phyloP scores from a whole-genome alignment of 805 yeast genomes.

The Starmerella potacharoeniae region DNA sequence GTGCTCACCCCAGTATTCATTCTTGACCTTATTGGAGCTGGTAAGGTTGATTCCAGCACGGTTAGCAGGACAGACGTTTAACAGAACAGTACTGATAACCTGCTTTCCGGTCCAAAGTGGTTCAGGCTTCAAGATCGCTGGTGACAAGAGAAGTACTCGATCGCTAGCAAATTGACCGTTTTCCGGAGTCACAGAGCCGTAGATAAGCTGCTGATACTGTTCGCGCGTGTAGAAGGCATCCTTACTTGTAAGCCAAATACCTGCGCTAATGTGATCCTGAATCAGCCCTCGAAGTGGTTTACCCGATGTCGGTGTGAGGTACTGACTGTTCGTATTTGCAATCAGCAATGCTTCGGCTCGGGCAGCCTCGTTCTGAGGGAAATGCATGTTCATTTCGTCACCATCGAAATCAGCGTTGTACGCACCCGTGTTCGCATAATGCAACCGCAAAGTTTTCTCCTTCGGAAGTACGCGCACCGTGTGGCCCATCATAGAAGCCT shows the following conservation, averaged over 20 bases:
- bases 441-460: constrained; percentile 90
- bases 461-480: constrained; percentile 93
- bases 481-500: constrained; percentile 99
- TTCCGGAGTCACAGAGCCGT: constrained; percentile 92
- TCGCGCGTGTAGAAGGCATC: constrained; percentile 87
- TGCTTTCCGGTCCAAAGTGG: constrained; percentile 98
- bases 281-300: constrained; percentile 96
- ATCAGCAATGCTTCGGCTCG: constrained; percentile 89
- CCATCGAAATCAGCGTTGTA: constrained; percentile 99
- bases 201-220: constrained; percentile 82
- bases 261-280: constrained; percentile 98
- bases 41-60: constrained; percentile 85
- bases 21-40: constrained; percentile 80
- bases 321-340: constrained; percentile 96
- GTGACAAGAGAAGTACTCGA: constrained; percentile 69
- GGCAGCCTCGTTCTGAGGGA: constrained; percentile 96
- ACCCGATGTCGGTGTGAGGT: constrained; percentile 96
- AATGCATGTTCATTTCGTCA: constrained; percentile 99
- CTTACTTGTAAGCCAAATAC: constrained; percentile 94
- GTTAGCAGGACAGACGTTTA: constrained; percentile 73
- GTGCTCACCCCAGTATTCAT: constrained; percentile 85
- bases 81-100: constrained; percentile 78
- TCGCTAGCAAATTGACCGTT: constrained; percentile 71
- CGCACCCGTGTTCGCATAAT: constrained; percentile 98
- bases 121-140: constrained; percentile 74